These are phyloP conservation scores for Globisporangium parvum DNA, from an alignment of 352 stramenopile species.

Conservation along the genomic window DNA sequence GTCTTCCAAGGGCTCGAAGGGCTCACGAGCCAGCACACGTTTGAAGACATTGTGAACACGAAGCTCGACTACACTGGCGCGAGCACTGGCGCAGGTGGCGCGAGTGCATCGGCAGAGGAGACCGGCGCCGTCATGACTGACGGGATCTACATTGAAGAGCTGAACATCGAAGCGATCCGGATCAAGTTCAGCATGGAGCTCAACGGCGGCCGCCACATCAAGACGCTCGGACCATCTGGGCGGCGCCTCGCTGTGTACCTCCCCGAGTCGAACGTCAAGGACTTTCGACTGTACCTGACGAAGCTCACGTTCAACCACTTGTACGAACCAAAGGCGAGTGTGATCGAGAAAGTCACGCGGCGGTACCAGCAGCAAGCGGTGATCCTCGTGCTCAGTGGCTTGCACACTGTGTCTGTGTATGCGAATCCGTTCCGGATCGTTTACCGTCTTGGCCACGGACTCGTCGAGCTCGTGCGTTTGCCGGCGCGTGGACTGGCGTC, in stretches of 20 bases:
- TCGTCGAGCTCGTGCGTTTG: conserved; percentile 77
- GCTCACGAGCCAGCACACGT: conserved; percentile 62
- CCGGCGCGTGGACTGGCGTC: conserved; percentile 73
- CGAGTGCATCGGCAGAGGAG: conserved; percentile 17
- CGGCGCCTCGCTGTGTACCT: conserved; percentile 73
- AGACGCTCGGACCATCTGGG: conserved; percentile 71
- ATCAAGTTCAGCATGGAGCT: conserved; percentile 87
- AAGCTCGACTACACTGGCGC: conserved; percentile 52
- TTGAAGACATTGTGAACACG: conserved; percentile 79
- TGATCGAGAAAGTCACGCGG: conserved; percentile 71
- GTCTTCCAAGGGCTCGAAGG: conserved; percentile 84
- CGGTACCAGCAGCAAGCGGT: conserved; percentile 84
- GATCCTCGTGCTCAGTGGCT: conserved; percentile 72
- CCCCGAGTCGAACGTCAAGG: conserved; percentile 87
- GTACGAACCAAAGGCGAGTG: conserved; percentile 70
- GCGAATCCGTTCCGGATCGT: conserved; percentile 85
- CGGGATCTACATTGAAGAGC: conserved; percentile 85
- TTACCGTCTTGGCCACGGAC: conserved; percentile 75
- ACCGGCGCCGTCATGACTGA: conserved; percentile 24
- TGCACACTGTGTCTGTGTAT: conserved; percentile 86
- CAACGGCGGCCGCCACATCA: conserved; percentile 78
- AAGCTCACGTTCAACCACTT: conserved; percentile 78
- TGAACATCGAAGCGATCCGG: conserved; percentile 78
- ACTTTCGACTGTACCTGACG: conserved; percentile 81
- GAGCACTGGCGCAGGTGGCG: conserved; percentile 11